Evolutionary conservation across 2,329 filamentous ascomycete genomes (phyloP).

Genomic region (Fusarium virguliforme): DNA sequence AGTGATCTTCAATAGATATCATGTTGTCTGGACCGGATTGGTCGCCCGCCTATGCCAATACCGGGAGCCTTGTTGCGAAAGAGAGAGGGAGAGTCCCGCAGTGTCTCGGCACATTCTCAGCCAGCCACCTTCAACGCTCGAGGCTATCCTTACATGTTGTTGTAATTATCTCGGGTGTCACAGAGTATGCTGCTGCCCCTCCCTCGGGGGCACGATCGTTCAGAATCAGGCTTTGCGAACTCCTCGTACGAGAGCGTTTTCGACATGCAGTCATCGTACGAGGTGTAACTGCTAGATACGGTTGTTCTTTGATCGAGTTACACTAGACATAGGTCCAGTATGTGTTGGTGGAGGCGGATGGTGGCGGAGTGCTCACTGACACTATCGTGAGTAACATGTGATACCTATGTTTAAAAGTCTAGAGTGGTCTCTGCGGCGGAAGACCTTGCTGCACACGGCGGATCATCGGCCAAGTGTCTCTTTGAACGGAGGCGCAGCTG

Average conservation of each 20-base stretch:
- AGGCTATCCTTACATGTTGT: slow-evolving; percentile 1
- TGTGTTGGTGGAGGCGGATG: not conserved
- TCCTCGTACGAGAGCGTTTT: slow-evolving; percentile 4
- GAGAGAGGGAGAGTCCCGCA: slow-evolving; percentile 28
- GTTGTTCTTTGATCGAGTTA: not conserved
- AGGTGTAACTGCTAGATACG: not conserved
- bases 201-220: not conserved
- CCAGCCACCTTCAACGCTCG: slow-evolving; percentile 1
- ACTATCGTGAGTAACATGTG: not conserved
- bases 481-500: not conserved
- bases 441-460: not conserved
- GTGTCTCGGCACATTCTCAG: slow-evolving; percentile 21
- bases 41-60: not conserved
- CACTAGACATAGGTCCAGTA: not conserved
- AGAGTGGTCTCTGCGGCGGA: too few species aligned
- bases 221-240: not conserved
- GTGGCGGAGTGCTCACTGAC: not conserved
- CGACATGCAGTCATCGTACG: not conserved
- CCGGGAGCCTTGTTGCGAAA: not conserved
- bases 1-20: slow-evolving; percentile 8
- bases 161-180: slow-evolving; percentile 1
- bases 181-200: slow-evolving; percentile 5
- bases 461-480: not conserved
- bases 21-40: slow-evolving; percentile 2
- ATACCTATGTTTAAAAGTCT: too few species aligned